A percentile compares a stretch with the other conserved stretches of the same genome.
phyloP scores from a whole-genome alignment of 2,329 filamentous ascomycete species.

The Trichoderma citrinoviride region DNA sequence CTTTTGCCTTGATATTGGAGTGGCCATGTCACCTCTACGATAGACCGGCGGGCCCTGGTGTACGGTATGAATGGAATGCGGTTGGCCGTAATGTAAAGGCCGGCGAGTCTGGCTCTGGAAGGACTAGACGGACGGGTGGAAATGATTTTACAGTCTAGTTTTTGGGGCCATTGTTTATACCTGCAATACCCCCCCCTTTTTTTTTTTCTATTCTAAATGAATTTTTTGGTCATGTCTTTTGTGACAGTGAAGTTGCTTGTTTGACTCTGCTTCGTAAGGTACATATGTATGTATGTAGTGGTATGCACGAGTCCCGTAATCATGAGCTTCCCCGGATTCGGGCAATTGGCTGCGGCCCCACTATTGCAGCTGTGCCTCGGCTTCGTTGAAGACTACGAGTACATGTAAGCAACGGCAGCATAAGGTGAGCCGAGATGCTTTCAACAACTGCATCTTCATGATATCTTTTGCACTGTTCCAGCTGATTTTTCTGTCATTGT shows the following conservation, averaged over 20 bases:
- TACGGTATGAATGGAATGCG: slow-evolving; percentile 9
- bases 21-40: slow-evolving; percentile 19
- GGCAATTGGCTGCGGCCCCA: not conserved
- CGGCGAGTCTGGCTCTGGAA: slow-evolving; percentile 19
- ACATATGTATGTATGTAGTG: too few relatives aligned
- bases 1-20: slow-evolving; percentile 15
- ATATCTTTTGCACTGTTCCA: not conserved
- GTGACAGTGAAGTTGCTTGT: not conserved
- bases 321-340: not conserved
- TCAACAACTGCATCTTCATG: not conserved
- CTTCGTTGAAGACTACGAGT: not conserved
- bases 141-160: slow-evolving; percentile 31
- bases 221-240: slow-evolving; percentile 13
- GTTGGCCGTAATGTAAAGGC: slow-evolving; percentile 12
- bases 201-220: not conserved
- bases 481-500: not conserved
- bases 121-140: slow-evolving; percentile 26
- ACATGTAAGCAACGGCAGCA: not conserved
- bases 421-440: not conserved
- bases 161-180: slow-evolving; percentile 26
- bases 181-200: slow-evolving; percentile 13
- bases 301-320: not conserved
- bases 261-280: too few relatives aligned
- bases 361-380: not conserved
- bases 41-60: not conserved